Conservation (phyloP, 2,329 filamentous ascomycete species). For the Talaromyces sp. region DNA sequence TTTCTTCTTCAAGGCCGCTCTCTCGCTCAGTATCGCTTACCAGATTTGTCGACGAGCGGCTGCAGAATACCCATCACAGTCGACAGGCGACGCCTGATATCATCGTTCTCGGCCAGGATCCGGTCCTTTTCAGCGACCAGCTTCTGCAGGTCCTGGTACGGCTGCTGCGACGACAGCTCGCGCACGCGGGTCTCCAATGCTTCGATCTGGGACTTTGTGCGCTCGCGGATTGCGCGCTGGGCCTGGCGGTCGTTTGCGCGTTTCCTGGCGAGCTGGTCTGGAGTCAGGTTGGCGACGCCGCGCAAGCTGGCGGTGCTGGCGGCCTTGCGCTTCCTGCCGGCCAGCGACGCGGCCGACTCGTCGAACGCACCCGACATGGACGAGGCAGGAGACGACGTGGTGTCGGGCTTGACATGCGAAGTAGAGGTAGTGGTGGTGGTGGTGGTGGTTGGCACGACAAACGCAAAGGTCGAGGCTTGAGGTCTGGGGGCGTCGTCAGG, state of each 20-base stretch:
- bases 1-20: neutral
- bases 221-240: conserved; percentile 76
- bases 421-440: neutral
- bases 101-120: conserved; percentile 72
- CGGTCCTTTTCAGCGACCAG: conserved; percentile 71
- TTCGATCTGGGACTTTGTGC: conserved; percentile 76
- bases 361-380: conserved; percentile 15
- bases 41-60: conserved; percentile 31
- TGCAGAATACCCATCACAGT: conserved; percentile 55
- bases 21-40: neutral
- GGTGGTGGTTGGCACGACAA: conserved; percentile 3
- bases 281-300: conserved; percentile 80
- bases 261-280: conserved; percentile 84
- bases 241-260: conserved; percentile 86
- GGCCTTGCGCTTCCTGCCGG: conserved; percentile 39
- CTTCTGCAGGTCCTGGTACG: conserved; percentile 76
- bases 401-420: neutral
- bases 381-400: conserved; percentile 12
- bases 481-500: neutral
- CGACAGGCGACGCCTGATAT: conserved; percentile 65
- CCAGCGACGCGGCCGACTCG: conserved; percentile 16
- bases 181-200: conserved; percentile 65
- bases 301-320: conserved; percentile 47
- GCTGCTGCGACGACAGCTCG: conserved; percentile 73
- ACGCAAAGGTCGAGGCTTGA: neutral